Percentiles rank a stretch among this genome's conserved stretches.
Conservation (phyloP, 169 alveolate genomes). For the Theileria sp. region DNA sequence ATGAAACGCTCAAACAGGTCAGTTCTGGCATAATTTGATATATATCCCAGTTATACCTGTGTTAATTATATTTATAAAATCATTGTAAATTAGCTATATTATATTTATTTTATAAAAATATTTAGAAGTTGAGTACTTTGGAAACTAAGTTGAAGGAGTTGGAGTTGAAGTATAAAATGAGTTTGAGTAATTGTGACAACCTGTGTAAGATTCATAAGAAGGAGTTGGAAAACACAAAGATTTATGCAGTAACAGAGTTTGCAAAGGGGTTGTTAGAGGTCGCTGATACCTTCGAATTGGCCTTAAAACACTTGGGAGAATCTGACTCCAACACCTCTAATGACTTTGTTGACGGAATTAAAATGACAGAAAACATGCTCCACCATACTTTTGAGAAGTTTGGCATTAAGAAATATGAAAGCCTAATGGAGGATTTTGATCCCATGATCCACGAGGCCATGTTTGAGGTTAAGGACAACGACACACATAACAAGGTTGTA, state of each 20-base stretch:
- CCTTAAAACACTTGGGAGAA: constrained; percentile 65
- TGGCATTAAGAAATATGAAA: constrained; percentile 81
- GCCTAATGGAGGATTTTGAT: constrained; percentile 84
- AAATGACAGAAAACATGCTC: constrained; percentile 83
- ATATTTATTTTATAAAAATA: neutral
- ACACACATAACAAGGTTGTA: constrained; percentile 78
- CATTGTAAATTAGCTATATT: too few relatives aligned
- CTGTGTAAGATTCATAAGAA: constrained; percentile 73
- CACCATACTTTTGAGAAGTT: constrained; percentile 81
- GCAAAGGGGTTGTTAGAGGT: constrained; percentile 88
- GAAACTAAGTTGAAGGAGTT: constrained; percentile 68
- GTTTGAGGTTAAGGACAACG: constrained; percentile 82
- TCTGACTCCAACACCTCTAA: constrained; percentile 60
- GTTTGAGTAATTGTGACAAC: constrained; percentile 82
- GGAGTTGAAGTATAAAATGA: constrained; percentile 74
- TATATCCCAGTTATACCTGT: neutral
- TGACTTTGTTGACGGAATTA: constrained; percentile 80
- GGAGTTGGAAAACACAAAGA: constrained; percentile 76
- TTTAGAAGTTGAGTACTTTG: constrained; percentile 57
- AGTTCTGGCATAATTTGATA: neutral
- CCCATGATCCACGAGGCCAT: constrained; percentile 91
- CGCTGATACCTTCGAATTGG: constrained; percentile 84
- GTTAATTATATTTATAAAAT: too few relatives aligned
- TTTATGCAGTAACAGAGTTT: constrained; percentile 83
- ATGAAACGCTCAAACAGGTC: neutral